Evolutionary conservation across 1,139 yeast species (phyloP).

Genomic region (Blastobotrys illinoisensis): DNA sequence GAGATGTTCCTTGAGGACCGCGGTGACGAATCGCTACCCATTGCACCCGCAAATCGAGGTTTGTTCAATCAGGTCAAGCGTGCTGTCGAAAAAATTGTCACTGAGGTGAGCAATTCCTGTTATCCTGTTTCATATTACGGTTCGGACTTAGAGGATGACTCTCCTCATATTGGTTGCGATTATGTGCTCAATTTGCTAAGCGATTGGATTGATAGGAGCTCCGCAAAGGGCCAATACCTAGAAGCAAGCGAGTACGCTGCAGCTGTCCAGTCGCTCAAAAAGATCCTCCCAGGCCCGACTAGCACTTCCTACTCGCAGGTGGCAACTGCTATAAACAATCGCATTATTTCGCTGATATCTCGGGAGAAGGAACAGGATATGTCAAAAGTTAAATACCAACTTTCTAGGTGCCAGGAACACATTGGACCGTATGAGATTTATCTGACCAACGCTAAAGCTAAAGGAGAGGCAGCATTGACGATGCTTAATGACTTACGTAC

Average conservation of each 20-base stretch:
- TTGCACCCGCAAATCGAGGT: conserved; percentile 11
- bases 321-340: conserved; percentile 20
- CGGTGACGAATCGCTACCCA: not conserved
- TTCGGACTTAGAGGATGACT: not conserved
- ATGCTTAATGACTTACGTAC: conserved; percentile 21
- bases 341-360: conserved; percentile 18
- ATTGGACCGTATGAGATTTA: conserved; percentile 22
- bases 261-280: conserved; percentile 21
- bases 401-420: conserved; percentile 19
- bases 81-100: conserved; percentile 11
- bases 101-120: conserved; percentile 8
- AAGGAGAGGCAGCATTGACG: conserved; percentile 16
- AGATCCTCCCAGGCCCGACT: conserved; percentile 18
- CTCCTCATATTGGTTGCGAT: not conserved
- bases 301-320: conserved; percentile 18
- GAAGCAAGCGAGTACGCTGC: conserved; percentile 25
- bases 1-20: not conserved
- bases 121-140: conserved; percentile 9
- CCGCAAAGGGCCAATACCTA: conserved; percentile 21
- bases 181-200: conserved; percentile 19
- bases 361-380: conserved; percentile 18
- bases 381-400: conserved; percentile 14
- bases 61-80: conserved; percentile 9
- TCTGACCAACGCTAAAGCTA: conserved; percentile 15
- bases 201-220: conserved; percentile 20